phyloP scores from a whole-genome alignment of 805 yeast genomes.

The Schwanniomyces sp. region DNA sequence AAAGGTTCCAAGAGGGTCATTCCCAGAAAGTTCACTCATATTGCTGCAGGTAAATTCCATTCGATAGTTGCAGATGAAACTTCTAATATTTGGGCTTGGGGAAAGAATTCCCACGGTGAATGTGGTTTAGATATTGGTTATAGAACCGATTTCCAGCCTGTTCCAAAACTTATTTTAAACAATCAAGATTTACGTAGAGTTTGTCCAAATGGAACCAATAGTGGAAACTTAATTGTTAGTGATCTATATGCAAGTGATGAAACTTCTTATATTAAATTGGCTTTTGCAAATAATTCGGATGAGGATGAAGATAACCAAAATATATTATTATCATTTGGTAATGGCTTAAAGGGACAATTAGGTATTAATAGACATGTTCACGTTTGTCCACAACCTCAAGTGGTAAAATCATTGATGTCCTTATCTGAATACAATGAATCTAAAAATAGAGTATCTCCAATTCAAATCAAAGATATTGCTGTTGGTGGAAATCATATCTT shows the following conservation, averaged over 20 bases:
- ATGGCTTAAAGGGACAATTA: slow-evolving; percentile 81
- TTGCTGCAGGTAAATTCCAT: slow-evolving; percentile 76
- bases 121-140: slow-evolving; percentile 68
- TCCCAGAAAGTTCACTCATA: slow-evolving; percentile 50
- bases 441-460: slow-evolving; percentile 36
- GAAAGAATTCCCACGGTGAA: slow-evolving; percentile 83
- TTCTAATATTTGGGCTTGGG: slow-evolving; percentile 85
- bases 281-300: slow-evolving; percentile 15
- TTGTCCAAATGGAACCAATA: slow-evolving; percentile 31
- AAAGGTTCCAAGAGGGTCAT: slow-evolving; percentile 19
- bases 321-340: slow-evolving; percentile 67
- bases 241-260: slow-evolving; percentile 71
- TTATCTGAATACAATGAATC: slow-evolving; percentile 58
- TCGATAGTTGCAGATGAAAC: slow-evolving; percentile 64
- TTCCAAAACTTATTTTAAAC: slow-evolving; percentile 52
- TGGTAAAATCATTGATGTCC: slow-evolving; percentile 47
- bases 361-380: slow-evolving; percentile 79
- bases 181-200: slow-evolving; percentile 11
- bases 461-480: slow-evolving; percentile 52
- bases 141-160: slow-evolving; percentile 65
- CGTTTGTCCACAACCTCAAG: slow-evolving; percentile 66
- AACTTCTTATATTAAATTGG: slow-evolving; percentile 39
- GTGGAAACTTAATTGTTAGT: slow-evolving; percentile 43
- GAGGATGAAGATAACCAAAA: slow-evolving; percentile 13
- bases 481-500: slow-evolving; percentile 68